Percentiles rank a stretch among this genome's conserved stretches.
These are phyloP conservation scores for Sporothrix curviconia DNA, from an alignment of 2,329 filamentous ascomycete species.

Conservation along the genomic window DNA sequence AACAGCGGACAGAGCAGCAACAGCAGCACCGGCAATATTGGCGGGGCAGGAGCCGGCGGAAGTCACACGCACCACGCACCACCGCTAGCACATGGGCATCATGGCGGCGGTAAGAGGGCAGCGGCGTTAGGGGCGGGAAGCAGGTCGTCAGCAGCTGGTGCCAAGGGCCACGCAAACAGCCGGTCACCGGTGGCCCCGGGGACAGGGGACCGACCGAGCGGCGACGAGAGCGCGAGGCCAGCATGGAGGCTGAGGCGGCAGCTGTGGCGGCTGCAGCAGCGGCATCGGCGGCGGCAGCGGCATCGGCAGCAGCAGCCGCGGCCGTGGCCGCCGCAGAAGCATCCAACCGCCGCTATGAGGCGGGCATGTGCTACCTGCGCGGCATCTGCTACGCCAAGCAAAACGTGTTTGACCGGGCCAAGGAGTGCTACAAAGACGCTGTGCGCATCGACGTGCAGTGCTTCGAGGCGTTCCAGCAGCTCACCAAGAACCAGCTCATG, in stretches of 20 bases:
- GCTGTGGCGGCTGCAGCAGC: constrained; percentile 3
- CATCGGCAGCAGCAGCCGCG: constrained; percentile 9
- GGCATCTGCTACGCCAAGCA: constrained; percentile 94
- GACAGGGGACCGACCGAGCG: constrained; percentile 33
- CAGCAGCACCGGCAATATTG: not conserved
- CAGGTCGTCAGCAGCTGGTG: constrained; percentile 10
- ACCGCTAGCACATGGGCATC: constrained; percentile 22
- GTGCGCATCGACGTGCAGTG: constrained; percentile 96
- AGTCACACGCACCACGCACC: too few species aligned
- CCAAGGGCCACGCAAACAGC: not conserved
- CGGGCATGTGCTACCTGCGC: constrained; percentile 92
- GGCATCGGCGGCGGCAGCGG: constrained; percentile 7
- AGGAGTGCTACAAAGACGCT: constrained; percentile 97
- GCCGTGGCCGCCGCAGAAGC: constrained; percentile 17
- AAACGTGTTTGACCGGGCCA: constrained; percentile 93
- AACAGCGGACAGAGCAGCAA: not conserved
- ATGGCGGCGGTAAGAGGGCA: constrained; percentile 6
- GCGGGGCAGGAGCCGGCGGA: too few species aligned
- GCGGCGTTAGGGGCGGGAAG: constrained; percentile 13
- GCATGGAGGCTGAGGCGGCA: not conserved
- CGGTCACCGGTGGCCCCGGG: not conserved
- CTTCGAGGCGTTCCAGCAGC: constrained; percentile 95
- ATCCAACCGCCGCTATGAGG: constrained; percentile 74
- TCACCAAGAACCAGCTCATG: constrained; percentile 95
- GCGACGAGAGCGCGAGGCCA: constrained; percentile 41